Base-by-base conservation (phyloP, 768 basidiomycete species). In the Suillus ampliporus region DNA sequence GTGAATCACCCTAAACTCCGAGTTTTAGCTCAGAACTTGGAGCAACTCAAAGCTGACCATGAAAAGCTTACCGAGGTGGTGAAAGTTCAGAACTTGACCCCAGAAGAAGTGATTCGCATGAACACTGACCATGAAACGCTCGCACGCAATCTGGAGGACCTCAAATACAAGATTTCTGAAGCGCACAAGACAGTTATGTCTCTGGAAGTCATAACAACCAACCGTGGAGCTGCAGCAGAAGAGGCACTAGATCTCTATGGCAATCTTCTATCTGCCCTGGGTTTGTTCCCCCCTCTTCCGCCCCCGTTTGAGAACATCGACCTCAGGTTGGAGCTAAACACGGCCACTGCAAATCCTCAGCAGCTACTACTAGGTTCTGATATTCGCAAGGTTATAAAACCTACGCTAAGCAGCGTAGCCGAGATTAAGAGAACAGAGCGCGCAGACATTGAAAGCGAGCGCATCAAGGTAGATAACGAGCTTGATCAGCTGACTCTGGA, bases 81-180 rank as follows among this genome's bases (percentile, higher is more conserved):
- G 34, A 89, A 89, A 69, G 86, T 80, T 37, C 97, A 99, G 74
- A 96, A 97, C 70, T 83, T 99, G 48, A 86, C 92, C 2, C 91
- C 92, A 0, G 94, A 96, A 74, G 96, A 99, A 76, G 94, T 97
- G 46, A 77, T 86, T 59, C 88, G 88, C 41, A 96, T 99, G 93
- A 95, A 90, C 69, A 87, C 87, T 5, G 95, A 98, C 66, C 90
- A 94, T 61, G 92, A 95, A 68, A 86, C 82, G 31, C 82, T 97
- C 40, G 80, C 85, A 5, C 84, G 87, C 57, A 90, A 84, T 67
- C 77, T 95, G 59, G 88, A 90, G 65, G 91, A 92, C 64, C 84
- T 95, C 60, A 89, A 86, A 65, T 80, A 85, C 64, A 94, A 90
- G 71, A 85, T 93, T 9, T 76, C 86, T 0, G 90, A 95, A 67